phyloP scores from a whole-genome alignment of 208 protist species.

The Trypanosoma congolense region DNA sequence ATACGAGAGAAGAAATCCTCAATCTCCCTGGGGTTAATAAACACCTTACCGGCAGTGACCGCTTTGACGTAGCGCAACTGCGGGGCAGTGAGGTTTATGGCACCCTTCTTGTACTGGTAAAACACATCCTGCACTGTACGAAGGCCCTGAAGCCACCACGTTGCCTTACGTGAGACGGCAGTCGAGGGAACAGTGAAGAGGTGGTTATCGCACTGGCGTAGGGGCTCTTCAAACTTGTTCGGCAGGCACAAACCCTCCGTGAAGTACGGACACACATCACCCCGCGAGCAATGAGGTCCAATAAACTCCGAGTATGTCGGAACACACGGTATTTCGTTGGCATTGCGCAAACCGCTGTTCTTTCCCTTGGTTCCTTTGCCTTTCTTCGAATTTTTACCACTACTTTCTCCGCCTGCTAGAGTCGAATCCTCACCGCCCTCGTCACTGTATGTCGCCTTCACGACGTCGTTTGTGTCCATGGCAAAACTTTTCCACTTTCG shows the following conservation, averaged over 20 bases:
- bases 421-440: neutral
- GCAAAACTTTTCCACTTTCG: conserved; percentile 39
- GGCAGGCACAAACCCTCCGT: conserved; percentile 80
- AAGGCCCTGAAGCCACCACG: conserved; percentile 75
- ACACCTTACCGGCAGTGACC: conserved; percentile 50
- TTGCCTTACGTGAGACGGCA: conserved; percentile 56
- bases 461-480: conserved; percentile 10
- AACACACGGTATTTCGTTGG: conserved; percentile 6
- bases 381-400: conserved; percentile 5
- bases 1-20: conserved; percentile 69
- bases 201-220: conserved; percentile 68
- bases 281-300: conserved; percentile 65
- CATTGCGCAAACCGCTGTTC: neutral
- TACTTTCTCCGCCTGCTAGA: neutral
- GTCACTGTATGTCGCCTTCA: conserved; percentile 23
- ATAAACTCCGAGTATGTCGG: conserved; percentile 55
- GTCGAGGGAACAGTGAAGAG: conserved; percentile 83
- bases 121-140: conserved; percentile 71
- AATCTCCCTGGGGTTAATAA: conserved; percentile 73
- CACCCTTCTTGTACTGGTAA: conserved; percentile 43
- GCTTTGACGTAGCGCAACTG: conserved; percentile 81
- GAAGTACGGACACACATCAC: conserved; percentile 78
- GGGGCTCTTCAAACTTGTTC: conserved; percentile 56
- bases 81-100: conserved; percentile 67
- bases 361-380: conserved; percentile 5